phyloP scores from a whole-genome alignment of 768 basidiomycete species.

The Lyophyllum atratum region DNA sequence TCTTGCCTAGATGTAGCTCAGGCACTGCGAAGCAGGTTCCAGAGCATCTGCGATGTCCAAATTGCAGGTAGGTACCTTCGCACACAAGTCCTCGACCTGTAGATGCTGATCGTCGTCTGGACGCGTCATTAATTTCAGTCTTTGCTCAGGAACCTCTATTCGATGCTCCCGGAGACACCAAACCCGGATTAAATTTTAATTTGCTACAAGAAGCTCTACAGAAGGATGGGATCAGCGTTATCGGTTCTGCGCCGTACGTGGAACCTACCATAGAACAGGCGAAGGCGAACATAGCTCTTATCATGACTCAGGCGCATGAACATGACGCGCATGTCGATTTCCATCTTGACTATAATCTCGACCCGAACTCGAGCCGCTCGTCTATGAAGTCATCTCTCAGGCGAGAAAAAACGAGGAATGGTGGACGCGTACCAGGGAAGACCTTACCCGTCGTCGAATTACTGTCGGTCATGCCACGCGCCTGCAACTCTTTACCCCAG shows the following conservation, averaged over 20 bases:
- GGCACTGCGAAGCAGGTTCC: constrained; percentile 45
- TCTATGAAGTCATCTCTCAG: constrained; percentile 54
- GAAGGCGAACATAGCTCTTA: constrained; percentile 52
- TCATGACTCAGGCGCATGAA: constrained; percentile 48
- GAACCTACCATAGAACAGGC: constrained; percentile 51
- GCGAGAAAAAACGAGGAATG: constrained; percentile 24
- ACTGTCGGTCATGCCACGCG: constrained; percentile 65
- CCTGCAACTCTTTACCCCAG: constrained; percentile 48
- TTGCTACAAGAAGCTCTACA: constrained; percentile 46
- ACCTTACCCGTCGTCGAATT: constrained; percentile 38
- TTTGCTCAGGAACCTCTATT: constrained; percentile 68
- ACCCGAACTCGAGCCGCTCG: constrained; percentile 51
- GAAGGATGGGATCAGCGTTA: constrained; percentile 43
- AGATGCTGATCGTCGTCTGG: constrained; percentile 11
- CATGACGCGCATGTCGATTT: constrained; percentile 54
- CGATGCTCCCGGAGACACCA: constrained; percentile 28
- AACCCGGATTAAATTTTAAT: constrained; percentile 45
- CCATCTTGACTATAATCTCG: constrained; percentile 69
- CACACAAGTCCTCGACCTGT: constrained; percentile 10
- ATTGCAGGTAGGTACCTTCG: constrained; percentile 50
- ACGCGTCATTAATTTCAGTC: constrained; percentile 31
- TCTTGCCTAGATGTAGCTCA: constrained; percentile 56
- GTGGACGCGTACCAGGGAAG: constrained; percentile 17
- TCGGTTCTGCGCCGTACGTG: constrained; percentile 70
- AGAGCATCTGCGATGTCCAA: constrained; percentile 53